These are phyloP conservation scores for Amphicarpaea edgeworthii DNA, from an alignment of 306 rosid genomes.

Conservation along the genomic window DNA sequence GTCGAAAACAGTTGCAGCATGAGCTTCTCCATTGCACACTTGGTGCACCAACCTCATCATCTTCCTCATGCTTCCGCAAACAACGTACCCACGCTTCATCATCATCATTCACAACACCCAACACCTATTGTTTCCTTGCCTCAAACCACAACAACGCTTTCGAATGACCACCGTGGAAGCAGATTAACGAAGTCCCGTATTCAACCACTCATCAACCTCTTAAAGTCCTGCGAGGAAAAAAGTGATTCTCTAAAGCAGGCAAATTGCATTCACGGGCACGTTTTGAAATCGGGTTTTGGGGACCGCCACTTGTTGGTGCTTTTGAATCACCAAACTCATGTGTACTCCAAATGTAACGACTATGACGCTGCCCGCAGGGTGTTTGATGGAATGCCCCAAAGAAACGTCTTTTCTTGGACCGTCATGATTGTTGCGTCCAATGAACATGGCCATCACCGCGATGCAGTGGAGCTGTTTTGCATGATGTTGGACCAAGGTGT, in stretches of 20 bases:
- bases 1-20: conserved; percentile 23
- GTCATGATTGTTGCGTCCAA: conserved; percentile 70
- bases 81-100: conserved; percentile 38
- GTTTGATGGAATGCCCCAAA: conserved; percentile 68
- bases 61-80: conserved; percentile 39
- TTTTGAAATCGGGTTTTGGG: conserved; percentile 56
- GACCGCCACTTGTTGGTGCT: conserved; percentile 57
- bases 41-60: conserved; percentile 41
- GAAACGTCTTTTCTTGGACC: conserved; percentile 76
- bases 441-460: conserved; percentile 54
- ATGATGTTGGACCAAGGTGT: conserved; percentile 64
- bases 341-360: conserved; percentile 65
- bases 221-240: conserved; percentile 57
- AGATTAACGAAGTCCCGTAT: conserved; percentile 35
- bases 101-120: background rate
- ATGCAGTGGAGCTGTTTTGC: conserved; percentile 62
- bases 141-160: conserved; percentile 43
- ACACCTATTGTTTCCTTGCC: background rate
- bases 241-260: conserved; percentile 48
- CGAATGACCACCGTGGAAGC: conserved; percentile 36
- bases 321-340: conserved; percentile 63
- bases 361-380: conserved; percentile 53
- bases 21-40: conserved; percentile 48
- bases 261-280: conserved; percentile 67
- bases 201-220: conserved; percentile 62